Percentiles rank a stretch among this genome's conserved stretches.
Conservation (phyloP, 371 early-diverging fungal genomes). For the Saksenaea oblongispora region DNA sequence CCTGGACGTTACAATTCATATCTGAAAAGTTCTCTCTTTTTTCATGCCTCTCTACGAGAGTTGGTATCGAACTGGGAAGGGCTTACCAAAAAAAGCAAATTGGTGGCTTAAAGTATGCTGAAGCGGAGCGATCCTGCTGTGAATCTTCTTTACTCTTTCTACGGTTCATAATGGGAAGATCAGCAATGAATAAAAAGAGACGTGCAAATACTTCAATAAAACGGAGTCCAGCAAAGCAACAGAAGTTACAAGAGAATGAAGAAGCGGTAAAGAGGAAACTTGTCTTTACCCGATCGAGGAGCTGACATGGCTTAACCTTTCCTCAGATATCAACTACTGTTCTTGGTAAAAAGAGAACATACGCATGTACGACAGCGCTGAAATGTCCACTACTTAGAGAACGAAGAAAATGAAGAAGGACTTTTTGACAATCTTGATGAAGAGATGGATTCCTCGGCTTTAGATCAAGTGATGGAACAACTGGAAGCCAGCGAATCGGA, state of each 20-base stretch:
- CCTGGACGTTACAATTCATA: too few species aligned
- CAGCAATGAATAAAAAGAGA: not conserved
- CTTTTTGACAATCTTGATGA: slow-evolving; percentile 47
- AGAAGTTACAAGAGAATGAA: not conserved
- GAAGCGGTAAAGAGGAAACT: not conserved
- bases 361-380: not conserved
- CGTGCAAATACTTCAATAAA: not conserved
- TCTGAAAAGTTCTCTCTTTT: too few species aligned
- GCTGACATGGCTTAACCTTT: not conserved
- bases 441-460: slow-evolving; percentile 30
- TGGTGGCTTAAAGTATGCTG: not conserved
- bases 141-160: not conserved
- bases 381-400: not conserved
- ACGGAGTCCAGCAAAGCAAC: not conserved
- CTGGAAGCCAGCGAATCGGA: slow-evolving; percentile 18
- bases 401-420: slow-evolving; percentile 18
- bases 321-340: not conserved
- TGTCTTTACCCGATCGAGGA: not conserved
- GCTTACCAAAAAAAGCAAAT: not conserved
- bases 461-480: slow-evolving; percentile 32
- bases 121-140: not conserved
- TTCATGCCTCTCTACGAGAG: too few species aligned
- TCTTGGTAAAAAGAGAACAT: not conserved
- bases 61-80: too few species aligned
- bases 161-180: not conserved